Percentiles rank a stretch among this genome's conserved stretches.
phyloP scores from a whole-genome alignment of 2,329 filamentous ascomycete genomes.

The Fusarium chaquense region DNA sequence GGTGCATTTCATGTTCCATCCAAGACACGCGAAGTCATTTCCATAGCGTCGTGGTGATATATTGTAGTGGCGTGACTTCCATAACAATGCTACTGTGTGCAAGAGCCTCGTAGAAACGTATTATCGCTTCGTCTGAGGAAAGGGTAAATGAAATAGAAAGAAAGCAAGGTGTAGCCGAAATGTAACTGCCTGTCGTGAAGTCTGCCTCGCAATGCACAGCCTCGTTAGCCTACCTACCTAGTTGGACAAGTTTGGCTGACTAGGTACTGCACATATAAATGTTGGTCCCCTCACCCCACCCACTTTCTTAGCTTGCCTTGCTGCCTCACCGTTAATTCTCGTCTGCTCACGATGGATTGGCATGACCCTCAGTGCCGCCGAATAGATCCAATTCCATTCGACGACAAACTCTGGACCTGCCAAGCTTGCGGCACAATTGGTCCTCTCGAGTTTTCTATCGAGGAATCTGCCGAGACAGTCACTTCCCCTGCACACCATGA shows the following conservation, averaged over 20 bases:
- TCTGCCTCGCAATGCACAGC: slow-evolving; percentile 4
- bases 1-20: neutral
- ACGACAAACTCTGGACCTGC: slow-evolving; percentile 15
- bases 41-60: no score
- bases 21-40: neutral
- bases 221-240: neutral
- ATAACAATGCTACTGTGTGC: no score
- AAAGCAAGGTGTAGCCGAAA: neutral
- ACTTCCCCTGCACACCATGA: neutral
- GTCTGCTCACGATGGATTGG: slow-evolving; percentile 20
- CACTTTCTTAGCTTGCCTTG: neutral
- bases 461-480: neutral
- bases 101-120: no score
- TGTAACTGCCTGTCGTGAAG: neutral
- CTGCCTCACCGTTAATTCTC: neutral
- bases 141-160: neutral
- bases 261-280: neutral
- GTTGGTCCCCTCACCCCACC: slow-evolving; percentile 5
- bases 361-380: slow-evolving; percentile 18
- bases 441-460: neutral
- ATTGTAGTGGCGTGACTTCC: no score
- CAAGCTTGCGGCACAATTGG: slow-evolving; percentile 27
- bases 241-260: neutral
- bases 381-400: slow-evolving; percentile 21
- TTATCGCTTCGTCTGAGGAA: no score